Evolutionary conservation across 1,284 basidiomycete species (phyloP).

Genomic region (Malassezia equina): DNA sequence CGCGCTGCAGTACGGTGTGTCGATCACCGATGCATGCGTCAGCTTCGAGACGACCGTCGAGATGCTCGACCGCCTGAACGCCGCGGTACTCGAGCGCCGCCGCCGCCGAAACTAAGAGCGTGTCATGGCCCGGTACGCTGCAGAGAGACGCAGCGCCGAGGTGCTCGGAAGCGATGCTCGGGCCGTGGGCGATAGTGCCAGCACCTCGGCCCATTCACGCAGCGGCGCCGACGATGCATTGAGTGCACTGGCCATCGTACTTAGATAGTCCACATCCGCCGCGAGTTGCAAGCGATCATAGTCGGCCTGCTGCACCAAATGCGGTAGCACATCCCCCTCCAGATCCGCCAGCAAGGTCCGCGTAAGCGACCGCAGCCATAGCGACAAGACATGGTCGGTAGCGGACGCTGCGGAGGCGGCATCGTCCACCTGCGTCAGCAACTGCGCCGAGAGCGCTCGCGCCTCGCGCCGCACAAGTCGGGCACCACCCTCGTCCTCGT

Average conservation of each 20-base stretch:
- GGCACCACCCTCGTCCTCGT: conserved; percentile 8
- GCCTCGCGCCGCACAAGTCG: background rate
- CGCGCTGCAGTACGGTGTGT: conserved; percentile 45
- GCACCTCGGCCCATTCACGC: conserved; percentile 12
- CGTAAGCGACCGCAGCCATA: conserved; percentile 69
- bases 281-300: conserved; percentile 71
- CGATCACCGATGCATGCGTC: conserved; percentile 60
- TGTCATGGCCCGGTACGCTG: conserved; percentile 1
- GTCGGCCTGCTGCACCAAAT: conserved; percentile 54
- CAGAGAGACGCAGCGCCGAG: background rate
- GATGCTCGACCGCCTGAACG: conserved; percentile 47
- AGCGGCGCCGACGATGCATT: conserved; percentile 50
- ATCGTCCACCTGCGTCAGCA: background rate
- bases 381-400: conserved; percentile 62
- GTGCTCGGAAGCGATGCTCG: background rate
- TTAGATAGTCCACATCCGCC: conserved; percentile 74
- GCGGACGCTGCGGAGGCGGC: background rate
- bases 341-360: conserved; percentile 61
- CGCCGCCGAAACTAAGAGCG: background rate
- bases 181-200: background rate
- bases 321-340: conserved; percentile 54
- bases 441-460: conserved; percentile 5
- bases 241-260: conserved; percentile 76
- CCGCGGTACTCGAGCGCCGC: conserved; percentile 23
- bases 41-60: conserved; percentile 68